Percentiles rank a stretch among this genome's conserved stretches.
Conservation (phyloP, 805 yeast genomes). For the Grigorovia humatica region DNA sequence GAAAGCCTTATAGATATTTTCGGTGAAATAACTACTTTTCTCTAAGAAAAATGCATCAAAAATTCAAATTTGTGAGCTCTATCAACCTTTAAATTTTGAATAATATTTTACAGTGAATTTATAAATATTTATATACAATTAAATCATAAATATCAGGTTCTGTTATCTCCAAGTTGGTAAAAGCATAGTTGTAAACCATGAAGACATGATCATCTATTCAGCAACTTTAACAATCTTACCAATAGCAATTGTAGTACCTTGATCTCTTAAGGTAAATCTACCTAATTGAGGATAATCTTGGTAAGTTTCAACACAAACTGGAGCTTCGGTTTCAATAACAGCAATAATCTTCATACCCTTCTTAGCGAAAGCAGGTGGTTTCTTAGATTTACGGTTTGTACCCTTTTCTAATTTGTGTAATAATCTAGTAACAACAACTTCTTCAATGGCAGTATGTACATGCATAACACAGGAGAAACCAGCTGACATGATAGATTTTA, state of each 20-base stretch:
- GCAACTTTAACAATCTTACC: conserved; percentile 92
- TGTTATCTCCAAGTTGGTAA: background rate
- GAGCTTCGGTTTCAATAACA: conserved; percentile 69
- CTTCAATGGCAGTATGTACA: conserved; percentile 96
- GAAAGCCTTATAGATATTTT: conserved; percentile 45
- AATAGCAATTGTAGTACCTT: conserved; percentile 95
- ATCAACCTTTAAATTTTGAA: background rate
- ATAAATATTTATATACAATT: background rate
- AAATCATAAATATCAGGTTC: background rate
- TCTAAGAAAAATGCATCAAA: background rate
- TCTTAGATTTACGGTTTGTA: conserved; percentile 90
- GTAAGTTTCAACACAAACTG: conserved; percentile 90
- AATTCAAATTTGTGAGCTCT: background rate
- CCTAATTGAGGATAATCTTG: conserved; percentile 92
- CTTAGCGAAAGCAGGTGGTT: conserved; percentile 96
- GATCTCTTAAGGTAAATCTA: conserved; percentile 96
- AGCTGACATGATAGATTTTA: conserved; percentile 85
- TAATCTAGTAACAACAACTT: conserved; percentile 70
- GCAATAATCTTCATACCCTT: conserved; percentile 98
- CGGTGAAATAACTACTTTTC: background rate
- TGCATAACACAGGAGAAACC: conserved; percentile 99
- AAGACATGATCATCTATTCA: conserved; percentile 21
- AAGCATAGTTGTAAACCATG: background rate
- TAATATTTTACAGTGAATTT: background rate
- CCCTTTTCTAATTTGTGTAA: conserved; percentile 93